Evolutionary conservation across 176 grass and related monocot genomes (phyloP), one percentile per base, ranked within the genome.

Genomic region (Juncus inflexus): DNA sequence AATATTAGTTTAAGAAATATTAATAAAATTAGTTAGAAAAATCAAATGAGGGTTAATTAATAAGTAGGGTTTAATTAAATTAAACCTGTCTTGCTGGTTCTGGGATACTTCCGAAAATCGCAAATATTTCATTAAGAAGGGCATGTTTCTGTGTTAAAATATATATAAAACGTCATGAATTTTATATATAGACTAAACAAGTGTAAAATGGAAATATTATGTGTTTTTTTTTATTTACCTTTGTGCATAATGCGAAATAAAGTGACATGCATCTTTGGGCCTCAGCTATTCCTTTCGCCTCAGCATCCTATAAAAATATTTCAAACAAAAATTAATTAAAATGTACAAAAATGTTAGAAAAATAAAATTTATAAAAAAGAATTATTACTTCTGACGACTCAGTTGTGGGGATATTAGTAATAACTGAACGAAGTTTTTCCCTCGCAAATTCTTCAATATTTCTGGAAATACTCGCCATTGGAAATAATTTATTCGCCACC

Each of bases 401-500:
- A 65, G 60, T 39, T 1, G 65, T 59, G 63, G 84, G 79, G 67
- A 79, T 74, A 64, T 72, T 61, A 74, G 80, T 77, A 43, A 85
- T 50, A 58, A 88, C 66, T 39, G 91, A 90, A 55, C 75, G 78
- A 80, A 96, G 84, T 45, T 88, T 96, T 83, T 85, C 91, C 56
- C 53, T 80, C 58, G 91, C 91, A 67, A 86, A 96, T 50, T 85
- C 84, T 86, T 88, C 91, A 75, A 96, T 96, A 68, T 75, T 96
- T 60, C 81, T 78, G 10, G 87, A 96, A 83, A 91, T 86, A 83
- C 83, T 88, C 73, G 81, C 37, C 76, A 91, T 81, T 2, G 91
- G 81, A 76, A 87, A 96, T 77, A 96, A 62, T 60, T 91, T 96
- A 83, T 96, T 96, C 83, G 91, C 91, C 75, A 96, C 84, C 91